phyloP scores from a whole-genome alignment of 2,329 filamentous ascomycete species.

The Penicillium capsulatum region DNA sequence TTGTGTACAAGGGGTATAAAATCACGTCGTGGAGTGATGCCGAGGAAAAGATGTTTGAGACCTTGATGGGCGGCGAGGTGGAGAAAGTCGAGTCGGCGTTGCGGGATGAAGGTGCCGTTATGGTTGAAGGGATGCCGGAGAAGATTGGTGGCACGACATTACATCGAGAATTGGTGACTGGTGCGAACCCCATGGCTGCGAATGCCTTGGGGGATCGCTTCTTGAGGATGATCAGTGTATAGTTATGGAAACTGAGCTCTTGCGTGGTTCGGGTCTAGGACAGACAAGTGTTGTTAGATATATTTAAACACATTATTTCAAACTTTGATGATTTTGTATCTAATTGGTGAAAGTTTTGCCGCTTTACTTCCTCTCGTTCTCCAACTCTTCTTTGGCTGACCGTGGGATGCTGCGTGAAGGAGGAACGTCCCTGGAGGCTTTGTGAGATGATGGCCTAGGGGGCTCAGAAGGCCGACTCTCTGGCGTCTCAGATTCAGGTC shows the following conservation, averaged over 20 bases:
- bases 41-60: slow-evolving; percentile 48
- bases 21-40: slow-evolving; percentile 46
- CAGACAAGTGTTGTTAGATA: too few relatives aligned
- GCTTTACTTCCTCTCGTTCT: too few relatives aligned
- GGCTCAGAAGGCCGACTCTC: too few relatives aligned
- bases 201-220: slow-evolving; percentile 32
- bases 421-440: too few relatives aligned
- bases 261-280: too few relatives aligned
- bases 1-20: slow-evolving; percentile 46
- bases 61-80: slow-evolving; percentile 41
- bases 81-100: slow-evolving; percentile 42
- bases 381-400: too few relatives aligned
- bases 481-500: too few relatives aligned
- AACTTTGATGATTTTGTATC: too few relatives aligned
- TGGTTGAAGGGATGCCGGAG: slow-evolving; percentile 42
- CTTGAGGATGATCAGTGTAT: slow-evolving; percentile 31
- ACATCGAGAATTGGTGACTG: slow-evolving; percentile 40
- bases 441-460: too few relatives aligned
- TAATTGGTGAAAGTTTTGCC: too few relatives aligned
- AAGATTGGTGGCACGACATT: slow-evolving; percentile 42
- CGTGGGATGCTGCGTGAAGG: too few relatives aligned
- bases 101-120: slow-evolving; percentile 40
- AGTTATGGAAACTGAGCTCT: not conserved
- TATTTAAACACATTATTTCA: too few relatives aligned
- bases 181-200: slow-evolving; percentile 34